Conservation (phyloP, 257 asterid species). For the Nicotiana paniculata region DNA sequence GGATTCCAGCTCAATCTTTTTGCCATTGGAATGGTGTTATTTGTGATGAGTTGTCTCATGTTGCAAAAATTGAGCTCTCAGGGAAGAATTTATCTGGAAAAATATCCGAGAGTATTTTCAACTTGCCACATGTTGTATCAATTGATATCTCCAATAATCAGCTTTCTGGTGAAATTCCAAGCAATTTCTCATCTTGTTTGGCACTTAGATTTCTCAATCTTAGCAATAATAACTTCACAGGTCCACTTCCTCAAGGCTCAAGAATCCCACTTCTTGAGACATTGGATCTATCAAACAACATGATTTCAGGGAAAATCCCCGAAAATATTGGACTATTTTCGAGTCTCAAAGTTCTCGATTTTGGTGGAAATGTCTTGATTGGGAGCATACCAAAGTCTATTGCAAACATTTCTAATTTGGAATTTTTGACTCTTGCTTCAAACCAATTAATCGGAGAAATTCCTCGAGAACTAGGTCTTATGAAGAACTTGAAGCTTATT, state of each 20-base stretch:
- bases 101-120: conserved; percentile 40
- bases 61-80: conserved; percentile 48
- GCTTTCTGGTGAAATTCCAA: conserved; percentile 53
- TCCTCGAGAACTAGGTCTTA: conserved; percentile 38
- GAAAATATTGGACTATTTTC: conserved; percentile 45
- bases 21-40: conserved; percentile 74
- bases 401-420: conserved; percentile 44
- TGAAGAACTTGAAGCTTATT: conserved; percentile 52
- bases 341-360: conserved; percentile 49
- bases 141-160: conserved; percentile 66
- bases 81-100: conserved; percentile 61
- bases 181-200: conserved; percentile 23
- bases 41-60: conserved; percentile 48
- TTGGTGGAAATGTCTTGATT: conserved; percentile 64
- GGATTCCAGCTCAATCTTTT: conserved; percentile 49
- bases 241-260: conserved; percentile 30
- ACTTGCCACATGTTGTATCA: conserved; percentile 34
- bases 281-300: conserved; percentile 65
- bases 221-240: conserved; percentile 71
- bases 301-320: conserved; percentile 60
- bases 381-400: conserved; percentile 56
- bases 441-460: conserved; percentile 62
- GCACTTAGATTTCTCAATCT: conserved; percentile 56
- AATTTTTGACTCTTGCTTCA: conserved; percentile 61
- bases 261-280: conserved; percentile 40